Conservation (phyloP, 2,329 filamentous ascomycete species). For the Epichloe baconii region DNA sequence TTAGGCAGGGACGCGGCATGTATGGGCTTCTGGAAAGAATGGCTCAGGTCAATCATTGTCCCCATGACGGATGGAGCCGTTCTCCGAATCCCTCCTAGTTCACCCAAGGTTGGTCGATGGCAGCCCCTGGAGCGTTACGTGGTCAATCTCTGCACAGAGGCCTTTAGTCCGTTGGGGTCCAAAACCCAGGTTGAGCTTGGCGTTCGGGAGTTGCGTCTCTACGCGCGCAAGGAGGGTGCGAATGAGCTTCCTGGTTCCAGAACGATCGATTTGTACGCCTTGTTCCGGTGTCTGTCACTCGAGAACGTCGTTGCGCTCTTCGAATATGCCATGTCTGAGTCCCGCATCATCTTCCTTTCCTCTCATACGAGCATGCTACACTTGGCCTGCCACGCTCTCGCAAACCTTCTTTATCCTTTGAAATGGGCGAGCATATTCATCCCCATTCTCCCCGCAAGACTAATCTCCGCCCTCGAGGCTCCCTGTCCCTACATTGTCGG, state of each 20-base stretch:
- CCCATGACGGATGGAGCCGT: constrained; percentile 88
- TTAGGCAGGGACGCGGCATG: constrained; percentile 72
- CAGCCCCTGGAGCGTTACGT: constrained; percentile 94
- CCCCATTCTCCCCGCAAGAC: constrained; percentile 72
- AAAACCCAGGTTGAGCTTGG: constrained; percentile 92
- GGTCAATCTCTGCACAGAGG: constrained; percentile 91
- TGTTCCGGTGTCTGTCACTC: constrained; percentile 81
- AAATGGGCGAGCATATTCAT: constrained; percentile 94
- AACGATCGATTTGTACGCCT: constrained; percentile 80
- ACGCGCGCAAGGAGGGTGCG: constrained; percentile 79
- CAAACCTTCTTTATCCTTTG: constrained; percentile 75
- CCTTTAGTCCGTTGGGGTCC: constrained; percentile 79
- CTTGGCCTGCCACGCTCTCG: constrained; percentile 76
- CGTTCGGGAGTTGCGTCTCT: constrained; percentile 78
- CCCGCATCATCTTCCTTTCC: constrained; percentile 88
- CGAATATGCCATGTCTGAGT: constrained; percentile 86
- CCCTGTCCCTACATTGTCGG: constrained; percentile 96
- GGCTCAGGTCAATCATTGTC: constrained; percentile 84
- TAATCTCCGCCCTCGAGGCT: constrained; percentile 83
- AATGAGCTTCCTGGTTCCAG: constrained; percentile 91
- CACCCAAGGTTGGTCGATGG: constrained; percentile 85
- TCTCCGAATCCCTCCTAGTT: constrained; percentile 72
- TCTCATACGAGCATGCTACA: constrained; percentile 96
- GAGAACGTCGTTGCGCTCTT: constrained; percentile 87
- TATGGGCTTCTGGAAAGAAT: constrained; percentile 96